Evolutionary conservation across 164 flowering plant species (phyloP).

Genomic region (Paratinospora sagittata): DNA sequence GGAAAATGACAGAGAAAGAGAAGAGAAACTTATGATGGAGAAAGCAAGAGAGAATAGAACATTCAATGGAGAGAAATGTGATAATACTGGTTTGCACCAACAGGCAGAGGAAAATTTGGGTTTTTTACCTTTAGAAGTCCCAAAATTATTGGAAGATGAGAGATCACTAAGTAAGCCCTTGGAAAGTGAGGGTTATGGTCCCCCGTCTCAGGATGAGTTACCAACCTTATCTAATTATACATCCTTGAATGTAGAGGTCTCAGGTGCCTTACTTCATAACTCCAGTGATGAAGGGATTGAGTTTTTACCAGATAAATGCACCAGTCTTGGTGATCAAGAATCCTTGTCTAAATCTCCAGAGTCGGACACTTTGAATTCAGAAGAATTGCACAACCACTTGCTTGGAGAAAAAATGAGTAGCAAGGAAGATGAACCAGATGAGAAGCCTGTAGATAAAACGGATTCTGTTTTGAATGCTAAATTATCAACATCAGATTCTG

Average conservation of each 20-base stretch:
- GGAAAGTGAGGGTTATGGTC: conserved; percentile 18
- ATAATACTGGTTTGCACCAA: conserved; percentile 7
- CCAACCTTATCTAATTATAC: conserved; percentile 12
- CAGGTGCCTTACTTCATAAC: conserved; percentile 15
- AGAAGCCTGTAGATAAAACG: conserved; percentile 18
- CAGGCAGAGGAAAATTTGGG: background rate
- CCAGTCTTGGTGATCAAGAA: conserved; percentile 25
- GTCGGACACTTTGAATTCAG: background rate
- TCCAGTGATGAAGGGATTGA: conserved; percentile 23
- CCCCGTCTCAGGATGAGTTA: conserved; percentile 19
- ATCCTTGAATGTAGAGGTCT: conserved; percentile 14
- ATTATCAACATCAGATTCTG: conserved; percentile 1
- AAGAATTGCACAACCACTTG: conserved; percentile 13
- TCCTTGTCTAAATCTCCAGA: conserved; percentile 15
- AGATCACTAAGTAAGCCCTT: conserved; percentile 10
- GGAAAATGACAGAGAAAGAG: conserved; percentile 7
- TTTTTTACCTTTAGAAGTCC: conserved; percentile 13
- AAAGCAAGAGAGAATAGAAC: conserved; percentile 10
- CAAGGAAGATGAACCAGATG: conserved; percentile 14
- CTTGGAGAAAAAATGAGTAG: conserved; percentile 13
- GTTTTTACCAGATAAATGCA: conserved; percentile 17
- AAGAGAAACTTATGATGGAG: conserved; percentile 4
- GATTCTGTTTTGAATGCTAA: too few relatives aligned
- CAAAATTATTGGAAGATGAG: conserved; percentile 14
- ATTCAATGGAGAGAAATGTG: conserved; percentile 3